Conservation (phyloP, 371 early-diverging fungal genomes). For the Haplosporangium sp. region DNA sequence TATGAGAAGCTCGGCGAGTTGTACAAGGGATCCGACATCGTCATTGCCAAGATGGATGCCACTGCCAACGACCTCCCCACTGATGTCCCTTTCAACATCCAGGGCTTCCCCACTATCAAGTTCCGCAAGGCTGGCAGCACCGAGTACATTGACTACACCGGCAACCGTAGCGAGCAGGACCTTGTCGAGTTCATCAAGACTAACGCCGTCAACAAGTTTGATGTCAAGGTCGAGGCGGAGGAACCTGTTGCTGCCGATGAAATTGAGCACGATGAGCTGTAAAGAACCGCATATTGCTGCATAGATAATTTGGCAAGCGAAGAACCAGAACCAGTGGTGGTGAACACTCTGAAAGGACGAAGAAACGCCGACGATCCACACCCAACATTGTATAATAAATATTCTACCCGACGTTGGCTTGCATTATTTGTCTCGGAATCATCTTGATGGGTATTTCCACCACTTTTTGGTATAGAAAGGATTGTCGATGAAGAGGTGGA, state of each 20-base stretch:
- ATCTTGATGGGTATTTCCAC: too few species aligned
- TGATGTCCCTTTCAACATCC: constrained; percentile 72
- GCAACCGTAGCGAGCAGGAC: constrained; percentile 83
- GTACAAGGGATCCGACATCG: constrained; percentile 63
- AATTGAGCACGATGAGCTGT: constrained; percentile 74
- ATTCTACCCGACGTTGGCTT: too few species aligned
- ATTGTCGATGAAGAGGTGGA: too few species aligned
- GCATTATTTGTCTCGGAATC: too few species aligned
- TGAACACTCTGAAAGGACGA: too few species aligned
- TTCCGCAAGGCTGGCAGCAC: constrained; percentile 87
- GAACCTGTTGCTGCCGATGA: constrained; percentile 59
- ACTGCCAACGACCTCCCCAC: constrained; percentile 95
- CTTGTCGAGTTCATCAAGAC: constrained; percentile 81
- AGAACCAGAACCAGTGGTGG: too few species aligned
- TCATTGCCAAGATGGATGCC: constrained; percentile 96
- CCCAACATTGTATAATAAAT: too few species aligned
- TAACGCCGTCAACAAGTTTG: constrained; percentile 64
- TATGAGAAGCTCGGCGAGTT: constrained; percentile 80
- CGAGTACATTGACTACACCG: constrained; percentile 86
- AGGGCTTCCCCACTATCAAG: constrained; percentile 97
- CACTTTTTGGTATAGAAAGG: too few species aligned
- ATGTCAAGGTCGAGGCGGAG: constrained; percentile 45
- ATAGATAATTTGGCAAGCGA: background rate
- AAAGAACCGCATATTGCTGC: constrained; percentile 41
- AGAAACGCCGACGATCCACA: too few species aligned